A percentile compares a stretch with the other conserved stretches of the same genome.
These are phyloP conservation scores for Barnettozyma vustinii DNA, from an alignment of 805 yeast species.

Conservation along the genomic window DNA sequence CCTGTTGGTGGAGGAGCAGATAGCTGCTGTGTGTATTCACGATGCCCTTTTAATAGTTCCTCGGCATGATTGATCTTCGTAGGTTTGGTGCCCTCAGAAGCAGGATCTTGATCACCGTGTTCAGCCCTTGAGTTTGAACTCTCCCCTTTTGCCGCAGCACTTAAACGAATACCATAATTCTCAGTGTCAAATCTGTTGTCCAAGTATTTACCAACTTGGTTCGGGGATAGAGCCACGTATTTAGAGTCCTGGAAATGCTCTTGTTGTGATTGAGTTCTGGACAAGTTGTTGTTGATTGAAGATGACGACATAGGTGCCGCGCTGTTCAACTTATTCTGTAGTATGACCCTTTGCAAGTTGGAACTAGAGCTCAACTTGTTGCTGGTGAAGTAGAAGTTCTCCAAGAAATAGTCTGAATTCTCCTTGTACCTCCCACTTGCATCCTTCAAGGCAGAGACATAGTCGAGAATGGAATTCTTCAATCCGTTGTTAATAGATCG, in stretches of 20 bases:
- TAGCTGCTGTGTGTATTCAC: constrained; percentile 4
- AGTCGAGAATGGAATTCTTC: constrained; percentile 41
- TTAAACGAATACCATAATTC: not conserved
- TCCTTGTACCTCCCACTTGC: constrained; percentile 17
- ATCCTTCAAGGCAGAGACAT: constrained; percentile 24
- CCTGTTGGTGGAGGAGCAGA: not conserved
- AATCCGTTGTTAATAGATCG: constrained; percentile 42
- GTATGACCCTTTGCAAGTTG: constrained; percentile 22
- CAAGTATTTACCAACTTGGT: constrained; percentile 17
- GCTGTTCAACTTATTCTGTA: constrained; percentile 19
- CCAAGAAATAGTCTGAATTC: constrained; percentile 18
- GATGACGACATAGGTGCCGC: constrained; percentile 2
- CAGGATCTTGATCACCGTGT: not conserved
- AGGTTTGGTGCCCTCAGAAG: not conserved
- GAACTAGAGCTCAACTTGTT: constrained; percentile 10
- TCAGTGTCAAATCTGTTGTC: constrained; percentile 7
- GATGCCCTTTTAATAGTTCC: not conserved
- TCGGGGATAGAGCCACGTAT: constrained; percentile 16
- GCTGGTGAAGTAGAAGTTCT: constrained; percentile 10
- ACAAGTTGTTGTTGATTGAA: not conserved
- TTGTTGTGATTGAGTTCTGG: not conserved
- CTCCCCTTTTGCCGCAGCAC: not conserved
- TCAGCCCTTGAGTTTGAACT: not conserved
- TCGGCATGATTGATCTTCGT: not conserved
- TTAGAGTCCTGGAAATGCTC: constrained; percentile 2